Evolutionary conservation across 2,329 filamentous ascomycete genomes (phyloP), one percentile per base, ranked within the genome.

Genomic region (Sporothrix schenckii): DNA sequence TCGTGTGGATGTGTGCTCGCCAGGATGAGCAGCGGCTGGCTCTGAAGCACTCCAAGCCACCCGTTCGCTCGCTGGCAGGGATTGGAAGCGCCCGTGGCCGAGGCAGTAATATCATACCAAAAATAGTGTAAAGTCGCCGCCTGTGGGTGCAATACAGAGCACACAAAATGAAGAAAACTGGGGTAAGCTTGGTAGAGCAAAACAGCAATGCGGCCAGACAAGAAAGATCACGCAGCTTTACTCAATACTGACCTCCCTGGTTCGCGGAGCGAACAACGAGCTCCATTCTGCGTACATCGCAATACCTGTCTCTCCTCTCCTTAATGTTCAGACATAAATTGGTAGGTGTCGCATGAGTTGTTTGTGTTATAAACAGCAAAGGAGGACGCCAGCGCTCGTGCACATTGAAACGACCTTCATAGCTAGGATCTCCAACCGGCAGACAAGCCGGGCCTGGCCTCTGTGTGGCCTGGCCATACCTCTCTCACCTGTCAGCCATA

Each of bases 1-100:
- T 39, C 24, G 34, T 16, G 41, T 30, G 61, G 44, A 34, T 34
- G 61, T 24, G n/a, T 50, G 24, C 63, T 16, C 14, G 27, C 47
- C 19, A 30, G 52, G 63, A 24, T 66, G 47, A 52, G 44, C 24
- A 39, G 47, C 50, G n/a, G 54, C 50, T 67, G 65, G 44, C 50
- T 66, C 19, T 56, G 66, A 21, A 60, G 66, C 66, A 50, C 41
- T 69, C 53, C 66, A 69, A 60, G 68, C 68, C 68, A 69, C 47
- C 47, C 68, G 47, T 69, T 69, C 56, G 19, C n/a, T 63, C 1
- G 19, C 19, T 16, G 21, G 54, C 56, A 63, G 30, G 68, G 54
- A 30, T 53, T 21, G 30, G 27, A 63, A 54, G 68, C 68, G 68
- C 56, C 68, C 56, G 68, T 19, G 66, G 54, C 66, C 56, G 47